Base-by-base conservation (phyloP, 805 yeast genomes). In the Starmerella lactis-condensi region DNA sequence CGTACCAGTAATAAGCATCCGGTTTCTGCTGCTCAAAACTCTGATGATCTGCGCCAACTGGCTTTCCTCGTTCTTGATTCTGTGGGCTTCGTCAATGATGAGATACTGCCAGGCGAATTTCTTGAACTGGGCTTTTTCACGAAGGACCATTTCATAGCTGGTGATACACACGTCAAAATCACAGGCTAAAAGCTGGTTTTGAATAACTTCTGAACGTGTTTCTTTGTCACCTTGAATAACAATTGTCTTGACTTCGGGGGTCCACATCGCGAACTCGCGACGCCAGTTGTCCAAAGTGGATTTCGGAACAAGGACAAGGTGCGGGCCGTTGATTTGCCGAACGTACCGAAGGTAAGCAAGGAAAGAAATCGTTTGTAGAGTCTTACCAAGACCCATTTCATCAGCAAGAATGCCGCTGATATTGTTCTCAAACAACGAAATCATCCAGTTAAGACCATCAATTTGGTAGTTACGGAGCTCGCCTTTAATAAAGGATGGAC, bases 381-480 rank as follows among this genome's bases (percentile, higher is more conserved):
- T 85, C 54, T 85, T 85, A 34, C 98, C 98, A 24, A 85, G 62
- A 3, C 98, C 98, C 98, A 89, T 85, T 52, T 85, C 98, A 56
- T 85, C 98, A 9, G 98, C 98, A 30, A 85, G 58, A 28, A 85
- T 89, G 14, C 98, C 98, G 7, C 92, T 75, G 26, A 85, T 63
- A 44, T 75, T 67, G 53, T 85, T 81, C 43, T 83, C 93, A 51
- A 82, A 78, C 22, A 85, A 56, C 1, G 91, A 71, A 13, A 85
- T 74, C 47, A 85, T 62, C 98, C 98, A 85, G 54, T 89, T 89
- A 31, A 85, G 64, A 30, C 98, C 98, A 49, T 82, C 94, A 19
- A 85, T 61, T 57, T 85, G 98, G 51, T 89, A 85, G 48, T 81
- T 93, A 44, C 98, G 65, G 44, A 89, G 58, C 32, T 51, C 62